Percentiles rank a stretch among this genome's conserved stretches.
Conservation (phyloP, 139 green algal species). For the Ulvella scutata region DNA sequence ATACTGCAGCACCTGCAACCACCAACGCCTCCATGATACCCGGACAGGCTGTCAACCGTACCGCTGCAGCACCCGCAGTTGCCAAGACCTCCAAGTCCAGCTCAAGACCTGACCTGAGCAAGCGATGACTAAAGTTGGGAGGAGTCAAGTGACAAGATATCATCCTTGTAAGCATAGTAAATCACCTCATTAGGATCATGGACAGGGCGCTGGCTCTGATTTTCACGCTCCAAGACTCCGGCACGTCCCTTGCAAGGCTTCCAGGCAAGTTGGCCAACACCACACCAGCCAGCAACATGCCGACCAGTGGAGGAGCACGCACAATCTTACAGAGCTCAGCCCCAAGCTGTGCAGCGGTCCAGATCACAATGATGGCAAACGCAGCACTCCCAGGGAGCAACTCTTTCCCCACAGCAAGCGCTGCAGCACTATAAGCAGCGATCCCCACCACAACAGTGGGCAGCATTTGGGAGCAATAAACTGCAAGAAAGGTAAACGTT, state of each 20-base stretch:
- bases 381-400: conserved; percentile 11
- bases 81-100: conserved; percentile 50
- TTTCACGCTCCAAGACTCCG: conserved; percentile 36
- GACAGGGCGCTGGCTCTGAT: conserved; percentile 50
- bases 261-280: conserved; percentile 45
- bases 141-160: not conserved
- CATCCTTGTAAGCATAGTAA: not conserved
- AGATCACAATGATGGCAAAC: conserved; percentile 12
- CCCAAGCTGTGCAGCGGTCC: conserved; percentile 5
- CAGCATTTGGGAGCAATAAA: conserved; percentile 3
- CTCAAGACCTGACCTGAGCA: conserved; percentile 45
- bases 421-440: not conserved
- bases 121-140: not conserved
- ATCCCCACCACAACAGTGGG: not conserved
- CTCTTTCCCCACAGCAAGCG: not conserved
- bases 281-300: conserved; percentile 52
- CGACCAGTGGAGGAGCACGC: conserved; percentile 39
- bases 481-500: conserved; percentile 1
- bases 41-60: conserved; percentile 31
- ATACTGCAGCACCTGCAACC: conserved; percentile 31
- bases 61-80: conserved; percentile 13
- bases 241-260: conserved; percentile 27
- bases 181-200: conserved; percentile 58
- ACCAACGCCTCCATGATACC: conserved; percentile 51
- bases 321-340: conserved; percentile 17